A percentile compares a stretch with the other conserved stretches of the same genome.
These are phyloP conservation scores for Kokia cookei DNA, from an alignment of 441 rosid species.

Conservation along the genomic window DNA sequence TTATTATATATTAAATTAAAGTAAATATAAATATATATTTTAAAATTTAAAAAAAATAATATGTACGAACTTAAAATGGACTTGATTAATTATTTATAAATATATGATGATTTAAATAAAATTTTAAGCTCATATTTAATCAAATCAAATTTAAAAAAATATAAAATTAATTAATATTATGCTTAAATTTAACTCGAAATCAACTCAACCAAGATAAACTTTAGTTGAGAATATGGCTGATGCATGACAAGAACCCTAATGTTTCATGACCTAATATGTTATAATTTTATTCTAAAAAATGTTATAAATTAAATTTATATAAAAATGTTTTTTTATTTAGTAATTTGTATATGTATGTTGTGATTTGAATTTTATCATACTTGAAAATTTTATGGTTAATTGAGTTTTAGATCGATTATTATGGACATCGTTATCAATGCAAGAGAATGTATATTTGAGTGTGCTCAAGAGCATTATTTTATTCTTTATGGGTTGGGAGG, in stretches of 20 bases:
- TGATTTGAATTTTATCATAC: too few species aligned
- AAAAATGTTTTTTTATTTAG: too few species aligned
- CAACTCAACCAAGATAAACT: not conserved
- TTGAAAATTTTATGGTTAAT: accelerated
- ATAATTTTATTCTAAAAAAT: not conserved
- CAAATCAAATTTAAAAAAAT: too few species aligned
- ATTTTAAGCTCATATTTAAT: accelerated
- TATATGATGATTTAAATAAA: accelerated
- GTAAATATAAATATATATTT: too few species aligned
- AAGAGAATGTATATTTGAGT: accelerated
- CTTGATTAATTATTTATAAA: accelerated
- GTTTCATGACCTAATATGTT: not conserved
- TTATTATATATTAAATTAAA: too few species aligned
- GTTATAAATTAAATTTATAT: too few species aligned
- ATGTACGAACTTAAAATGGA: too few species aligned
- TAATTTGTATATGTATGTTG: not conserved
- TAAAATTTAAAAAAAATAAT: too few species aligned
- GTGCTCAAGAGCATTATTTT: accelerated
- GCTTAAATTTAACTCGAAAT: too few species aligned
- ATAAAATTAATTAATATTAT: too few species aligned
- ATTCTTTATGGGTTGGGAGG: accelerated
- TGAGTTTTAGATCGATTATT: accelerated
- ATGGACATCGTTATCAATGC: too few species aligned
- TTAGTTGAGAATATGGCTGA: not conserved
- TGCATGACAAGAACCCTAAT: not conserved